Base-by-base conservation (phyloP, 306 rosid genomes). In the Oxytropis ochrocephala region DNA sequence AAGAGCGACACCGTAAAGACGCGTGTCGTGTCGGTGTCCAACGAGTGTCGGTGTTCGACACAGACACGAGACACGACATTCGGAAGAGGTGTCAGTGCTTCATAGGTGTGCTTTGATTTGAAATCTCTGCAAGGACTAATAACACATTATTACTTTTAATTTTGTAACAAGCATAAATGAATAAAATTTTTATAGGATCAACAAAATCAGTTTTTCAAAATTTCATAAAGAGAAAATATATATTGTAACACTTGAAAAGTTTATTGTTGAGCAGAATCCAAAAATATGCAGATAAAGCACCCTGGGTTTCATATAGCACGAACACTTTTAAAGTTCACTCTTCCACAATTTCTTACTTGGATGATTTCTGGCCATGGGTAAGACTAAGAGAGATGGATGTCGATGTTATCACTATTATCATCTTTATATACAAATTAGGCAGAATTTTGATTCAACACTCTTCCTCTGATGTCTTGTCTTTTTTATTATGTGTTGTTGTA, bases 311-410 rank as follows among this genome's bases (percentile, higher is more conserved):
- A 74, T 38, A 70, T 69, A 19, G 77, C 60, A 63, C 56, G 11
- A 55, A 78, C 72, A 30, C 61, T 78, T 56, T 57, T 69, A 17
- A 73, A 50, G 67, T 57, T 69, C 29, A 42, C 43, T 69, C 65
- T 63, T 48, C 82, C 82, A 48, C 74, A 78, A 21, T 77, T 77
- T 52, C 13, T 64, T 33, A 41, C 18, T 42, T 81, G 85, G 85
- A 78, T 81, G 82, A 69, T 78, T 21, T 66, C 33, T 7, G 82
- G 85, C 5, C 85, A 77, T 74, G 85, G 82, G 85, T 81, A 52
- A 67, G 59, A 49, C 6, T 49, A 17, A 16, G 29, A 24, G 29
- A 38, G 11, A 38, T 38, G 43, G 43, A 38, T 5, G 11, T 38
- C 2, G 3, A 24, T 24, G 8, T 35, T 7, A 19, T 39, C 52